Percentiles rank a stretch among this genome's conserved stretches.
Evolutionary conservation across 2,329 filamentous ascomycete species (phyloP).

Genomic region (Sphaerulina populicola): DNA sequence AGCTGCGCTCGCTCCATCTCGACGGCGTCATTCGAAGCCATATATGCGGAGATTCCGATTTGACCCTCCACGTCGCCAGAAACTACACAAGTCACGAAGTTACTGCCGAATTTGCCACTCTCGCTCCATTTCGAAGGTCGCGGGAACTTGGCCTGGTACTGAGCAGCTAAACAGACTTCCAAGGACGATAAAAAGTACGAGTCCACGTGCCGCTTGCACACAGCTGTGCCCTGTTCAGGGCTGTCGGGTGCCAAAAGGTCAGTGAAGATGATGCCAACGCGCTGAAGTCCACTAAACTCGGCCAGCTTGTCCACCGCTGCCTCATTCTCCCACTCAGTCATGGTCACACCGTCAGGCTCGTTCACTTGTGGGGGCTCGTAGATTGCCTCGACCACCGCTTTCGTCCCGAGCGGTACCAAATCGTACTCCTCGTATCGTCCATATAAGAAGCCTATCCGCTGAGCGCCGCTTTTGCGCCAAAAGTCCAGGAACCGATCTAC

Average conservation of each 20-base stretch:
- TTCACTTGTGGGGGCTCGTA: constrained; percentile 91
- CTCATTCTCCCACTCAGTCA: constrained; percentile 79
- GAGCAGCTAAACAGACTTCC: constrained; percentile 81
- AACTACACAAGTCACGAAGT: constrained; percentile 92
- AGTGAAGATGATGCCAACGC: constrained; percentile 88
- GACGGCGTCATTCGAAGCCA: constrained; percentile 88
- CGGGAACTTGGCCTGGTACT: constrained; percentile 78
- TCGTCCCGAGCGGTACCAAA: constrained; percentile 86
- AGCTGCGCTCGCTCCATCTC: constrained; percentile 97
- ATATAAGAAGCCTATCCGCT: constrained; percentile 84
- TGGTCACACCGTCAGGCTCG: constrained; percentile 78
- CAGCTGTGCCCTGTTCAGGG: constrained; percentile 70
- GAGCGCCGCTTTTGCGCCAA: constrained; percentile 77
- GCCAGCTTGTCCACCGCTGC: constrained; percentile 73
- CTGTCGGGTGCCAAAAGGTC: constrained; percentile 66
- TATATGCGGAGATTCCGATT: constrained; percentile 84
- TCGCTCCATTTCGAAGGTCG: constrained; percentile 96
- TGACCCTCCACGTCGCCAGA: constrained; percentile 85
- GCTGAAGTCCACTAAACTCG: constrained; percentile 72
- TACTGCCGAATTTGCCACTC: constrained; percentile 84
- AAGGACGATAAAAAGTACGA: constrained; percentile 90
- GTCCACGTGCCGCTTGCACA: constrained; percentile 93
- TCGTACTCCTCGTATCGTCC: constrained; percentile 84
- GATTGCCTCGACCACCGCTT: constrained; percentile 92
- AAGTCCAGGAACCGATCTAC: constrained; percentile 87